A percentile compares a stretch with the other conserved stretches of the same genome.
Evolutionary conservation across 371 early-diverging fungal genomes (phyloP).

Genomic region (Coemansia sp.): DNA sequence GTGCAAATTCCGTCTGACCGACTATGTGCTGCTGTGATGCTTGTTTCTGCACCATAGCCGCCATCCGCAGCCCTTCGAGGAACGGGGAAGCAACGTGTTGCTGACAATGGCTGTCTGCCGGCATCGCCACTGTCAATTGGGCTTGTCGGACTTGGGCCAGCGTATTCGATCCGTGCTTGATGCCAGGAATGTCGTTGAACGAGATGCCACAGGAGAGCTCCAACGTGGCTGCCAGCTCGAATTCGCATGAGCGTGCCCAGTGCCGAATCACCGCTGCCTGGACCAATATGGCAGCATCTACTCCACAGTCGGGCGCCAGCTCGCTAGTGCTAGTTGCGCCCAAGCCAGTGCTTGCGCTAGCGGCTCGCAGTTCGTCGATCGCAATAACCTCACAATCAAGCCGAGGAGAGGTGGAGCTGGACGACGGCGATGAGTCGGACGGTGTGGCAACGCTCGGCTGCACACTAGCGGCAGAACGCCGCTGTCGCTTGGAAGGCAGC

Average conservation of each 20-base stretch:
- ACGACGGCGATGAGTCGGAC: constrained; percentile 15
- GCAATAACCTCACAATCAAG: constrained; percentile 8
- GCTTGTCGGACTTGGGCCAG: not conserved
- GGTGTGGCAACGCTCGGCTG: constrained; percentile 21
- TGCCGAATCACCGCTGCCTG: constrained; percentile 15
- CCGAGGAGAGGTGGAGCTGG: constrained; percentile 14
- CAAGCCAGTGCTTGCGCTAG: not conserved
- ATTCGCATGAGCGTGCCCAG: constrained; percentile 30
- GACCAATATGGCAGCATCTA: not conserved
- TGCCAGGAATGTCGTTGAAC: too few species aligned
- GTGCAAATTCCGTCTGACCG: not conserved
- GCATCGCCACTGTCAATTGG: not conserved
- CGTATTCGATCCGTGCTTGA: not conserved
- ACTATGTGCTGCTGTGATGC: not conserved
- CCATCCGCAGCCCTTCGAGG: constrained; percentile 1
- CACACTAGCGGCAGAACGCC: not conserved
- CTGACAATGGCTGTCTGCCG: not conserved
- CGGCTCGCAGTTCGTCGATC: constrained; percentile 20
- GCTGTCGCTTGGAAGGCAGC: too few species aligned
- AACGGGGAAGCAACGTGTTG: not conserved
- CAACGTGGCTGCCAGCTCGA: constrained; percentile 14
- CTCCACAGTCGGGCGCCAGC: not conserved
- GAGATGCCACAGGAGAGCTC: not conserved
- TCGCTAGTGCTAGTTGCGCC: not conserved
- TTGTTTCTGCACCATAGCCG: not conserved